Evolutionary conservation across 1,284 basidiomycete genomes (phyloP).

Genomic region (Moesziomyces parantarcticus): DNA sequence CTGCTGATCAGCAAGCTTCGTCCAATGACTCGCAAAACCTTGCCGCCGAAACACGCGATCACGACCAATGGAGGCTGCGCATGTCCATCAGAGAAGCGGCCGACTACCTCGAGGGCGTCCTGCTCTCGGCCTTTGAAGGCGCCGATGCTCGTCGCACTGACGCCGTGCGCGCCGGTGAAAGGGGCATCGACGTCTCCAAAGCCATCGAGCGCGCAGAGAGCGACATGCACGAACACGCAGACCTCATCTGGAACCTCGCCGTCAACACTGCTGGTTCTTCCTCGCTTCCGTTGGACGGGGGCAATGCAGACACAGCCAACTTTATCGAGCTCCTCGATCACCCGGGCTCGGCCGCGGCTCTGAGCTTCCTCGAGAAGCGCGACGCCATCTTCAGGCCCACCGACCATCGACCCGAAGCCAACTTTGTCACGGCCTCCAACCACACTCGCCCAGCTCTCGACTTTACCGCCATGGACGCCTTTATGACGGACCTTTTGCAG

Average conservation of each 20-base stretch:
- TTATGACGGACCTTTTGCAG: conserved; percentile 78
- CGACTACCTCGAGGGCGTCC: conserved; percentile 85
- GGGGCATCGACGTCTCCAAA: conserved; percentile 46
- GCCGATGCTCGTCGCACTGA: conserved; percentile 75
- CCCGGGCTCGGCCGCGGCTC: conserved; percentile 36
- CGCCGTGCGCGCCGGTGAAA: conserved; percentile 36
- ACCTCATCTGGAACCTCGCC: conserved; percentile 31
- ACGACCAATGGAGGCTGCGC: conserved; percentile 27
- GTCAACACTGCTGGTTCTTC: conserved; percentile 13
- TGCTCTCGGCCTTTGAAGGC: conserved; percentile 84
- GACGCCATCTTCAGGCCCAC: conserved; percentile 85
- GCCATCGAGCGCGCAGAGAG: conserved; percentile 40
- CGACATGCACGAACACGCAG: conserved; percentile 41
- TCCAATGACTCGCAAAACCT: background rate
- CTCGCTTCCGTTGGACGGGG: conserved; percentile 53
- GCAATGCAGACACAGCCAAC: conserved; percentile 79
- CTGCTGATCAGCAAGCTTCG: background rate
- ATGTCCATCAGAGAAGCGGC: conserved; percentile 71
- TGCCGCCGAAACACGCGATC: conserved; percentile 4
- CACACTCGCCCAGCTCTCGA: conserved; percentile 71
- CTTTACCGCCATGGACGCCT: conserved; percentile 92
- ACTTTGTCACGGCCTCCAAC: conserved; percentile 65
- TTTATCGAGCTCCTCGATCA: conserved; percentile 75
- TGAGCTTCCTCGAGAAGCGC: conserved; percentile 87
- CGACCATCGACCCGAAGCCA: conserved; percentile 81